Evolutionary conservation across 768 basidiomycete genomes (phyloP).

Genomic region (Austroboletus eburneus): DNA sequence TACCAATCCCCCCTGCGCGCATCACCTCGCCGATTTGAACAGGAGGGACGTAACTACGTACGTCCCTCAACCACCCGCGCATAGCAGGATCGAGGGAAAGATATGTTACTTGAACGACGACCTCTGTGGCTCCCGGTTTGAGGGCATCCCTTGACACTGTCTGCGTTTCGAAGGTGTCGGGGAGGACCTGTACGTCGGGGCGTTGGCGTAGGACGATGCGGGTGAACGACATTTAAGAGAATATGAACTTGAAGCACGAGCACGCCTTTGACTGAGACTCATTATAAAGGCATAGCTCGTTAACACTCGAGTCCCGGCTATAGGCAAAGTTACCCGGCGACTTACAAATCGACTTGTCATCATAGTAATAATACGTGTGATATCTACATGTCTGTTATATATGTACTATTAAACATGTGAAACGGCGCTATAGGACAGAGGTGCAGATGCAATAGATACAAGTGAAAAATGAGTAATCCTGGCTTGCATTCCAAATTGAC

Average conservation of each 20-base stretch:
- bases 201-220: constrained; percentile 74
- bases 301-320: too few species aligned
- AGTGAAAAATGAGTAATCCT: constrained; percentile 1
- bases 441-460: constrained; percentile 18
- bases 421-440: constrained; percentile 2
- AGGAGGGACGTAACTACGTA: constrained; percentile 66
- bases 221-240: constrained; percentile 40
- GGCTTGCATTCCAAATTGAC: constrained; percentile 9
- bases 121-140: constrained; percentile 48
- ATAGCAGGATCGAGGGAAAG: constrained; percentile 85
- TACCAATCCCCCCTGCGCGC: constrained; percentile 65
- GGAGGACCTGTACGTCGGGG: constrained; percentile 62
- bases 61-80: constrained; percentile 76
- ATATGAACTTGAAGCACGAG: too few species aligned
- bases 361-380: not conserved
- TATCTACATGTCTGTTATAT: too few species aligned
- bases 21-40: constrained; percentile 75
- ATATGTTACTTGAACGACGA: constrained; percentile 76
- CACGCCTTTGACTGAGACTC: too few species aligned
- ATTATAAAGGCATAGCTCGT: too few species aligned
- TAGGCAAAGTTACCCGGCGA: too few species aligned
- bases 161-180: constrained; percentile 70
- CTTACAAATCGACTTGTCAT: too few species aligned
- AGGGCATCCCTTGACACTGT: constrained; percentile 46
- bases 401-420: not conserved